These are phyloP conservation scores for Leishmania aethiopica DNA, from an alignment of 208 protist genomes.

Conservation along the genomic window DNA sequence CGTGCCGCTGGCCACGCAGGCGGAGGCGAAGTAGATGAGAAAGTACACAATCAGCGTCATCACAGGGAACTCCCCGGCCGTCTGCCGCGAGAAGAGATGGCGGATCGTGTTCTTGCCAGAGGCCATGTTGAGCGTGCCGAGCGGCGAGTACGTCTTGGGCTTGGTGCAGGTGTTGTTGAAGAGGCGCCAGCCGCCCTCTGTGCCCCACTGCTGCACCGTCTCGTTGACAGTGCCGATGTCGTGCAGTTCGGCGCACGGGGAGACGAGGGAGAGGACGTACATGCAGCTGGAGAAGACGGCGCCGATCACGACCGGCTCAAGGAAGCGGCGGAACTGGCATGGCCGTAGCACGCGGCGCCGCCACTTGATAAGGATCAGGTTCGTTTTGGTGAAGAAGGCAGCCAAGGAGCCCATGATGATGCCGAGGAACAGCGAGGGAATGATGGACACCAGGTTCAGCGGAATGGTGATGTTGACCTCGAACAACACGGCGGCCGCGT, in stretches of 20 bases:
- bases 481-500: slow-evolving; percentile 86
- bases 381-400: slow-evolving; percentile 89
- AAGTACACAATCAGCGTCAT: slow-evolving; percentile 76
- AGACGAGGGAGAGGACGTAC: slow-evolving; percentile 51
- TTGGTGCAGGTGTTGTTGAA: slow-evolving; percentile 73
- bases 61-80: slow-evolving; percentile 70
- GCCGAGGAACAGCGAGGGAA: slow-evolving; percentile 88
- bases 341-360: slow-evolving; percentile 58
- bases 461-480: slow-evolving; percentile 88
- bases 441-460: slow-evolving; percentile 84
- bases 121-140: slow-evolving; percentile 85
- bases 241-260: slow-evolving; percentile 46
- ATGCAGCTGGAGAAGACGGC: slow-evolving; percentile 60
- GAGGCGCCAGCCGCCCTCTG: slow-evolving; percentile 50
- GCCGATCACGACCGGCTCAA: slow-evolving; percentile 73
- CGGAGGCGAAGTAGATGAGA: slow-evolving; percentile 81
- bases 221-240: slow-evolving; percentile 38
- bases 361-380: slow-evolving; percentile 83
- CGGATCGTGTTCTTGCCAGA: slow-evolving; percentile 87
- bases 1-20: slow-evolving; percentile 73
- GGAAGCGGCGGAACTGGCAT: slow-evolving; percentile 55
- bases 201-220: slow-evolving; percentile 71
- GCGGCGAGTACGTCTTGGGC: slow-evolving; percentile 65
- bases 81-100: slow-evolving; percentile 89
- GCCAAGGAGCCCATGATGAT: slow-evolving; percentile 79